Percentiles rank a stretch among this genome's conserved stretches.
Evolutionary conservation across 345 rosid species (phyloP).

Genomic region (Isatis tinctoria): DNA sequence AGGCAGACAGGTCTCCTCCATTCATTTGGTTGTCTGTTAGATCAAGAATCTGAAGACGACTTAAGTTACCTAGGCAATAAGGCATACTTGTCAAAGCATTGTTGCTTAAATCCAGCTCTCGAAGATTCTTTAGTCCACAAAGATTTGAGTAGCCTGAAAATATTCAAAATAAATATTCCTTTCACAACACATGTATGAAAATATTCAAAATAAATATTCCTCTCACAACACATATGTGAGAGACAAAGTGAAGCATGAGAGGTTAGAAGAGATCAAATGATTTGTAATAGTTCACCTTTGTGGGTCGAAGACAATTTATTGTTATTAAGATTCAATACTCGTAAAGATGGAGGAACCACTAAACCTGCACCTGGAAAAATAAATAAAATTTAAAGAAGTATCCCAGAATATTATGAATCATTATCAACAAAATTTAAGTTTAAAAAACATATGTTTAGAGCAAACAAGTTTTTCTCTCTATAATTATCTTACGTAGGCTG

Average conservation of each 20-base stretch:
- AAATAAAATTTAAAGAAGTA: background rate
- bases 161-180: background rate
- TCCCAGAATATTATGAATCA: too few relatives aligned
- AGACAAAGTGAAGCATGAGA: too few relatives aligned
- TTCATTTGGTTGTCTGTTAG: background rate
- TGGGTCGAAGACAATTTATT: background rate
- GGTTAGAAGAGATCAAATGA: background rate
- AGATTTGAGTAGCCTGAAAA: conserved; percentile 3
- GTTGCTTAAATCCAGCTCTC: background rate
- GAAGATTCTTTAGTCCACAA: background rate
- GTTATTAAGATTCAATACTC: background rate
- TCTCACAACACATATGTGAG: too few relatives aligned
- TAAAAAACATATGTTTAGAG: too few relatives aligned
- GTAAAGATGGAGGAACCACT: background rate
- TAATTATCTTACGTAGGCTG: background rate
- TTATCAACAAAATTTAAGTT: too few relatives aligned
- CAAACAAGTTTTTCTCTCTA: too few relatives aligned
- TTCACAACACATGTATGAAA: too few relatives aligned
- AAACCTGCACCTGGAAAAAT: background rate
- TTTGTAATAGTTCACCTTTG: background rate
- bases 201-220: too few relatives aligned
- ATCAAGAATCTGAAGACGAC: conserved; percentile 7
- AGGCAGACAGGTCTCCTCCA: background rate
- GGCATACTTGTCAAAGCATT: conserved; percentile 13
- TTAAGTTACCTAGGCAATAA: conserved; percentile 6